Conservation (phyloP, 306 rosid species). For the Neltuma alba region DNA sequence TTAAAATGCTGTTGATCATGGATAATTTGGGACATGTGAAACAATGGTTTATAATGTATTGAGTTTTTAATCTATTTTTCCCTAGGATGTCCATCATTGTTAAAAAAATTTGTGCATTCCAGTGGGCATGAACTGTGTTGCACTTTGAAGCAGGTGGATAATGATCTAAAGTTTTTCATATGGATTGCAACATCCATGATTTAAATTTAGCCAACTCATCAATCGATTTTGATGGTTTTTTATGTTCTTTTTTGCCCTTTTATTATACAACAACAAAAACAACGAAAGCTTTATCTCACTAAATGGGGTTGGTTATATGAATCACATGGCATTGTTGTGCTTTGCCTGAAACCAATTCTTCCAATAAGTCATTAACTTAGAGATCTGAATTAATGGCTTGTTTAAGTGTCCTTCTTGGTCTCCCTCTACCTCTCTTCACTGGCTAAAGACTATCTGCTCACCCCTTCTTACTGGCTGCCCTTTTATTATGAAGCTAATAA, state of each 20-base stretch:
- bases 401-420: neutral
- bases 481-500: neutral
- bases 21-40: slow-evolving; percentile 25
- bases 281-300: neutral
- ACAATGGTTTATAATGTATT: slow-evolving; percentile 1
- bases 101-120: slow-evolving; percentile 25
- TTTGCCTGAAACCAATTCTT: neutral
- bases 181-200: neutral
- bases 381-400: neutral
- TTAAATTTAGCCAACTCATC: too few relatives aligned
- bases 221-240: neutral
- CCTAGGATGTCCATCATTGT: slow-evolving; percentile 6
- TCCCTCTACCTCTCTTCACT: neutral
- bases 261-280: neutral
- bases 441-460: neutral
- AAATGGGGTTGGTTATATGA: too few relatives aligned
- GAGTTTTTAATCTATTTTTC: slow-evolving; percentile 11
- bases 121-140: slow-evolving; percentile 3
- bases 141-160: slow-evolving; percentile 22
- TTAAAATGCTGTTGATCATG: slow-evolving; percentile 13
- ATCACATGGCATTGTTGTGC: neutral
- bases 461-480: neutral
- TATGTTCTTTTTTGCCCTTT: neutral
- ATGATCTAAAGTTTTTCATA: neutral
- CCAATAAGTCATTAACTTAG: neutral